A percentile compares a stretch with the other conserved stretches of the same genome.
Conservation (phyloP, 306 rosid species). For the Gastrolobium bilobum region DNA sequence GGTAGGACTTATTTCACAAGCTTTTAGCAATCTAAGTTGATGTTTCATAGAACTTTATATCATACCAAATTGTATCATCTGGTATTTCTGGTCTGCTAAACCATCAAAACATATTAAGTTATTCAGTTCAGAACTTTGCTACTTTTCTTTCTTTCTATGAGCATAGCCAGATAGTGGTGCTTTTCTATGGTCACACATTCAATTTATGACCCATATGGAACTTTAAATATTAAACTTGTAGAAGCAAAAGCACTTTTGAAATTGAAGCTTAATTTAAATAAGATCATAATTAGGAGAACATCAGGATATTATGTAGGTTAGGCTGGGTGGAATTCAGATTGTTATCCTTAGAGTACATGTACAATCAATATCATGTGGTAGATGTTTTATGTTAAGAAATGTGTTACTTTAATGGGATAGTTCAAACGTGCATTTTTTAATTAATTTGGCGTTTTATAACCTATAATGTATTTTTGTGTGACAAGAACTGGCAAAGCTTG, state of each 20-base stretch:
- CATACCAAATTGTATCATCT: constrained; percentile 2
- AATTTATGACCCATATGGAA: constrained; percentile 26
- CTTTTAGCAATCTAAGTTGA: constrained; percentile 39
- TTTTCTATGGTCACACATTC: background rate
- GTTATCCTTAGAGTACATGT: constrained; percentile 17
- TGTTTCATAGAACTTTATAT: constrained; percentile 3
- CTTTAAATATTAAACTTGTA: constrained; percentile 14
- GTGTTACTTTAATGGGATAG: constrained; percentile 20
- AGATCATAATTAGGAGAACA: background rate
- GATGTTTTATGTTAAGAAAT: constrained; percentile 11
- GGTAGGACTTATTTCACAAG: constrained; percentile 59
- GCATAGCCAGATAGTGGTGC: constrained; percentile 4
- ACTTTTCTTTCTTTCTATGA: constrained; percentile 1
- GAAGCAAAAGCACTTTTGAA: background rate
- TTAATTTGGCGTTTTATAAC: background rate
- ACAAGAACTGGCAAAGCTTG: constrained; percentile 77
- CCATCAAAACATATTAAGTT: constrained; percentile 12
- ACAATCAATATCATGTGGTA: constrained; percentile 10
- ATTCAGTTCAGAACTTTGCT: constrained; percentile 6
- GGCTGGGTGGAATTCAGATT: constrained; percentile 14
- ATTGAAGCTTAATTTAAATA: background rate
- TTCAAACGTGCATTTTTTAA: constrained; percentile 3
- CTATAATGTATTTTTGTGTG: constrained; percentile 37
- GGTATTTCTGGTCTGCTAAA: constrained; percentile 38
- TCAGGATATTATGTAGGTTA: constrained; percentile 21